Evolutionary conservation across 2,329 filamentous ascomycete genomes (phyloP), one percentile per base, ranked within the genome.

Genomic region (Xylaria polymorpha): DNA sequence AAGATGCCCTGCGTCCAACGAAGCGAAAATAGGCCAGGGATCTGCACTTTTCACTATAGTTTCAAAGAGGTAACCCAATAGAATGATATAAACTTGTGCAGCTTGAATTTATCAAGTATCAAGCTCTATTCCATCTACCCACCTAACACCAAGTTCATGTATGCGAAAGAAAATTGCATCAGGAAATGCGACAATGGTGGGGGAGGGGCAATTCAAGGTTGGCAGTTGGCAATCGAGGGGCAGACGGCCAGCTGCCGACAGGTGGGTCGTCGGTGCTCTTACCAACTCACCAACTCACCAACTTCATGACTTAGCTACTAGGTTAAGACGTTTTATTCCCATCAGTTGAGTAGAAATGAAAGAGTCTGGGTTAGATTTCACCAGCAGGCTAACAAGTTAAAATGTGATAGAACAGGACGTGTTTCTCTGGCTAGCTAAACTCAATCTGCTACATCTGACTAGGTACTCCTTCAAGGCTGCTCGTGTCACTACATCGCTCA

Each of bases 131-230:
- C 48, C 9, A 46, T 8, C 43, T 7, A 46, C 43, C 43, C 25
- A 29, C 4, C 25, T 29, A 29, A 29, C 25, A 29, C 25, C 25
- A 29, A 29, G 25, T 29, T 29, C 4, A 29, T 29, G 25, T 41
- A 18, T 63, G 15, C 5, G 12, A 25, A 43, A 57, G 59, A 67
- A 66, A 72, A 70, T 65, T 66, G 39, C 41, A 48, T 22, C 6
- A 32, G 15, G 25, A 64, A 48, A 37, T 48, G 46, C 37, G 46
- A 53, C 53, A 29, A 72, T 73, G 62, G 74, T 68, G 74, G 74
- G 73, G 74, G 74, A 71, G 74, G 74, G 75, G 74, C 72, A 73
- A 67, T 70, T 29, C 25, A 29, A 29, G 25, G 25, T 29, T 46
- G 72, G 71, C 68, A 68, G 67, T 67, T 37, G 32, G 25, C 22